Conservation (phyloP, 2,329 filamentous ascomycete genomes). For the Pyrenochaeta sp. region DNA sequence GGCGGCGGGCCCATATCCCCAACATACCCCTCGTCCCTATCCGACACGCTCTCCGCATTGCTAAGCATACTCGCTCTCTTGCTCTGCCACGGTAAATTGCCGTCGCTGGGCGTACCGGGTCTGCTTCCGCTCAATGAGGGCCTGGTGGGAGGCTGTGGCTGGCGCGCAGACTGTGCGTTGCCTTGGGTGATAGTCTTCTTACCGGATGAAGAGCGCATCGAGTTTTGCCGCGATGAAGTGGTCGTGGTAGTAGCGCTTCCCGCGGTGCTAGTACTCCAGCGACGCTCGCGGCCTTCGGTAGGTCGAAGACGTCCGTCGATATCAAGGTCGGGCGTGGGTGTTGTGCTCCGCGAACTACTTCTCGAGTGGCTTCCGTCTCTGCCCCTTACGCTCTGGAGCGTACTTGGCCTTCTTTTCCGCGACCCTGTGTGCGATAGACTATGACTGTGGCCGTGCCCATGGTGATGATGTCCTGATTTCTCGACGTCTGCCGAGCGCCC, state of each 20-base stretch:
- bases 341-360: constrained; percentile 42
- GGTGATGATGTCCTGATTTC: constrained; percentile 32
- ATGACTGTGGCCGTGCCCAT: constrained; percentile 10
- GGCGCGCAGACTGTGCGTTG: constrained; percentile 38
- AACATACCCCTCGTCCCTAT: constrained; percentile 13
- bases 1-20: constrained; percentile 18
- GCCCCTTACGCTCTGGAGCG: constrained; percentile 27
- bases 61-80: constrained; percentile 46
- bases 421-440: constrained; percentile 25
- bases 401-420: constrained; percentile 41
- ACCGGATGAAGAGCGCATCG: constrained; percentile 29
- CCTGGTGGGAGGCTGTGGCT: constrained; percentile 25
- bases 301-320: constrained; percentile 35
- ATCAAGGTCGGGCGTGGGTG: constrained; percentile 45
- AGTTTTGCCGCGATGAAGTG: constrained; percentile 16
- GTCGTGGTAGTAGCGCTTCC: constrained; percentile 30
- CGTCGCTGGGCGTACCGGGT: constrained; percentile 39
- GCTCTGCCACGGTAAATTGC: constrained; percentile 35
- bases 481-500: constrained; percentile 39
- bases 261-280: constrained; percentile 47
- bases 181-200: constrained; percentile 29
- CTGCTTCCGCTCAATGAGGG: constrained; percentile 20
- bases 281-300: constrained; percentile 31
- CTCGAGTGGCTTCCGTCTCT: constrained; percentile 42
- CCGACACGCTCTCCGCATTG: constrained; percentile 31